These are phyloP conservation scores for Botryotinia calthae DNA, from an alignment of 2,329 filamentous ascomycete genomes.

Conservation along the genomic window DNA sequence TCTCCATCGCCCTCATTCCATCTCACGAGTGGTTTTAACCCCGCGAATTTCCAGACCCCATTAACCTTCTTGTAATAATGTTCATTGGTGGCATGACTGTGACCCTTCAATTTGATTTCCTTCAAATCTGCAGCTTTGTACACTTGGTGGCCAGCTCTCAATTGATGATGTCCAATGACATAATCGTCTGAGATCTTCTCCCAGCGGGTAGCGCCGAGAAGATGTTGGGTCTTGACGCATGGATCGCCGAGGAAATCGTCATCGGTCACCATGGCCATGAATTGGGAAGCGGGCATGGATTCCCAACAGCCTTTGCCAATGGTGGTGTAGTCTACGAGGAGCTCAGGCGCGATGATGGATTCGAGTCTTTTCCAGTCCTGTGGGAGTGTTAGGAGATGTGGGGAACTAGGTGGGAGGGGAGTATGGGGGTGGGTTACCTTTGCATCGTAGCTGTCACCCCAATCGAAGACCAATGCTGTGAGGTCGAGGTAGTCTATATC, in stretches of 20 bases:
- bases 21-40: conserved; percentile 33
- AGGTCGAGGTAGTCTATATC: conserved; percentile 49
- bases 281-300: conserved; percentile 60
- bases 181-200: conserved; percentile 56
- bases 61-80: conserved; percentile 34
- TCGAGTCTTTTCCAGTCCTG: conserved; percentile 33
- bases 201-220: conserved; percentile 59
- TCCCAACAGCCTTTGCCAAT: conserved; percentile 61
- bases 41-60: conserved; percentile 36
- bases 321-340: conserved; percentile 60
- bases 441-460: conserved; percentile 64
- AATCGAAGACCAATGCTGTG: conserved; percentile 54
- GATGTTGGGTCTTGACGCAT: conserved; percentile 62
- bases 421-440: conserved; percentile 41
- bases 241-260: conserved; percentile 58
- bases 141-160: conserved; percentile 31
- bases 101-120: conserved; percentile 30
- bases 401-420: neutral
- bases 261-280: conserved; percentile 57
- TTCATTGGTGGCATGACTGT: conserved; percentile 34
- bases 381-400: neutral
- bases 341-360: conserved; percentile 31
- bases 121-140: conserved; percentile 27
- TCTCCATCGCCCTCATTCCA: conserved; percentile 31
- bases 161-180: conserved; percentile 48